Evolutionary conservation across 805 yeast species (phyloP), one percentile per base, ranked within the genome.

Genomic region (Wickerhamomyces bovis): DNA sequence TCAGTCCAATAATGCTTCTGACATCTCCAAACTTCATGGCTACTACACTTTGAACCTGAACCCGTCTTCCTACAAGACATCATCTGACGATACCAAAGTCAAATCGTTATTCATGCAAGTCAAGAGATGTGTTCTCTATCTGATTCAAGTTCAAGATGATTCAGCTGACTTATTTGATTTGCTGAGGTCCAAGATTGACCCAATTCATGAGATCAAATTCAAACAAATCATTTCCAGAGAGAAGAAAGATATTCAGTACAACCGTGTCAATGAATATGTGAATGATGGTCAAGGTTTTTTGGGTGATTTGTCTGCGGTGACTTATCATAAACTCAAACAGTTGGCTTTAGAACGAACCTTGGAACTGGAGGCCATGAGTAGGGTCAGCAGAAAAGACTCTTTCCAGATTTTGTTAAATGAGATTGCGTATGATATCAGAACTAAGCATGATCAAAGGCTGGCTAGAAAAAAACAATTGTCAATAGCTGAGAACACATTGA

Each of bases 361-460:
- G 44, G 88, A 88, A 55, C 68, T 94, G 43, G 97, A 92, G 58
- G 62, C 73, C 1, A 65, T 77, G 60, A 89, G 88, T 2, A 65
- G 72, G 36, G 73, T 90, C 9, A 71, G 83, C 3, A 74, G 95
- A 48, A 68, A 73, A 28, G 79, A 88, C 59, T 80, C 84, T 18
- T 88, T 81, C 63, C 98, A 94, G 61, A 81, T 77, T 20, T 60
- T 94, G 13, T 66, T 94, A 48, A 89, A 89, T 58, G 88, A 86
- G 52, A 83, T 94, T 51, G 95, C 97, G 0, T 67, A 75, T 45
- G 97, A 92, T 52, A 88, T 94, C 52, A 67, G 65, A 50, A 75
- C 79, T 46, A 80, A 80, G 49, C 71, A 72, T 44, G 75, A 76
- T 51, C 73, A 77, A 19, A 67, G 82, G 39, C 51, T 70, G n/a